Conservation (phyloP, 257 asterid species). For the Jasminum sambac region DNA sequence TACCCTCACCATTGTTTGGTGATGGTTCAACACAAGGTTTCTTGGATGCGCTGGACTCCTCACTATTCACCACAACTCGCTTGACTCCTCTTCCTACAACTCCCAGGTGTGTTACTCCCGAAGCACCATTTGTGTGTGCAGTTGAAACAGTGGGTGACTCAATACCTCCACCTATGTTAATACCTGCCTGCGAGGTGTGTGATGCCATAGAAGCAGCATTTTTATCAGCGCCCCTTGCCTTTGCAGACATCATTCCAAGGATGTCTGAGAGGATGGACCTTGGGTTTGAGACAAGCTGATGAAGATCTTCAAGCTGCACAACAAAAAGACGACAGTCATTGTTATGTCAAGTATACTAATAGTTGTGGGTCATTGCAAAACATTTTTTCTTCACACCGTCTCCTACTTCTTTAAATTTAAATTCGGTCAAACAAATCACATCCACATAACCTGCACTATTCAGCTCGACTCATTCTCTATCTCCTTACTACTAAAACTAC, state of each 20-base stretch:
- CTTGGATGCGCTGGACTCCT: constrained; percentile 50
- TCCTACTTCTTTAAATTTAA: too few relatives aligned
- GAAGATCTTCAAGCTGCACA: constrained; percentile 93
- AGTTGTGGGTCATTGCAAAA: not conserved
- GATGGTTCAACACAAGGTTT: constrained; percentile 61
- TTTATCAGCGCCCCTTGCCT: constrained; percentile 47
- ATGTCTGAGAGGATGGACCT: constrained; percentile 69
- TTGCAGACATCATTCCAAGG: constrained; percentile 57
- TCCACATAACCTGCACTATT: too few relatives aligned
- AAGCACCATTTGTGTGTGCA: constrained; percentile 54
- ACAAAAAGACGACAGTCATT: constrained; percentile 13
- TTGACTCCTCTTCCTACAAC: constrained; percentile 98
- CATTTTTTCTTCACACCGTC: too few relatives aligned
- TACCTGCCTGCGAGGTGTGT: constrained; percentile 54
- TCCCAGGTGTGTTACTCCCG: constrained; percentile 83
- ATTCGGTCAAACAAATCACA: too few relatives aligned
- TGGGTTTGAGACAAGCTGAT: constrained; percentile 73
- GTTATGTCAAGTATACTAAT: constrained; percentile 2
- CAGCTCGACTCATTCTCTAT: too few relatives aligned
- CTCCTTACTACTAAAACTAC: too few relatives aligned
- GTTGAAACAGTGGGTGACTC: constrained; percentile 65
- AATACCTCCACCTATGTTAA: constrained; percentile 37
- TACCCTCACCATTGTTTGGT: constrained; percentile 41
- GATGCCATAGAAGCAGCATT: constrained; percentile 35
- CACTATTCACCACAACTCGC: constrained; percentile 58